A percentile compares a stretch with the other conserved stretches of the same genome.
Conservation (phyloP, 139 green algal species). For the Tetraselmis chui region DNA sequence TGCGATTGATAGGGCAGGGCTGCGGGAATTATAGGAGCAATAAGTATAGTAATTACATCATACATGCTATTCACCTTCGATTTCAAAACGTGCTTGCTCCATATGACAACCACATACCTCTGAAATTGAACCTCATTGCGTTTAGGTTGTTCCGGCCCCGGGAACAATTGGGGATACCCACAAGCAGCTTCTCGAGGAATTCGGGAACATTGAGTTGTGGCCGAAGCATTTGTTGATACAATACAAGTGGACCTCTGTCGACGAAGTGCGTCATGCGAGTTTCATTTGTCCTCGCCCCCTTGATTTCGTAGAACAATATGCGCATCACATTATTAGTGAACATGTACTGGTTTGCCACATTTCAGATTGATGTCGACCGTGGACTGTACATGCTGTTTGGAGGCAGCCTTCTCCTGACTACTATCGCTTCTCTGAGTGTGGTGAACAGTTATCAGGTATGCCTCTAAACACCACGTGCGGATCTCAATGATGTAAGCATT, state of each 20-base stretch:
- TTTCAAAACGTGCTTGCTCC: background rate
- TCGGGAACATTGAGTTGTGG: background rate
- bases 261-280: background rate
- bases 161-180: background rate
- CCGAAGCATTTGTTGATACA: background rate
- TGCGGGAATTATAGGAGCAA: too few species aligned
- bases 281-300: background rate
- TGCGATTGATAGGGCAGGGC: too few species aligned
- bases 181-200: background rate
- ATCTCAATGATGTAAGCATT: background rate
- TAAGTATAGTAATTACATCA: background rate
- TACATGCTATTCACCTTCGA: background rate
- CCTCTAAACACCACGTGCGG: background rate
- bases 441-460: background rate
- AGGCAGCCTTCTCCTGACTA: background rate
- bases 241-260: background rate
- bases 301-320: background rate
- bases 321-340: background rate
- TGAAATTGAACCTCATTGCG: too few species aligned
- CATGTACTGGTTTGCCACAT: background rate
- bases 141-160: background rate
- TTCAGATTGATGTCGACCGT: background rate
- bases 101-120: too few species aligned
- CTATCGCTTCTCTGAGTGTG: background rate
- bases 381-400: background rate